Base-by-base conservation (phyloP, 2,329 filamentous ascomycete genomes). In the Sphaerulina musiva region DNA sequence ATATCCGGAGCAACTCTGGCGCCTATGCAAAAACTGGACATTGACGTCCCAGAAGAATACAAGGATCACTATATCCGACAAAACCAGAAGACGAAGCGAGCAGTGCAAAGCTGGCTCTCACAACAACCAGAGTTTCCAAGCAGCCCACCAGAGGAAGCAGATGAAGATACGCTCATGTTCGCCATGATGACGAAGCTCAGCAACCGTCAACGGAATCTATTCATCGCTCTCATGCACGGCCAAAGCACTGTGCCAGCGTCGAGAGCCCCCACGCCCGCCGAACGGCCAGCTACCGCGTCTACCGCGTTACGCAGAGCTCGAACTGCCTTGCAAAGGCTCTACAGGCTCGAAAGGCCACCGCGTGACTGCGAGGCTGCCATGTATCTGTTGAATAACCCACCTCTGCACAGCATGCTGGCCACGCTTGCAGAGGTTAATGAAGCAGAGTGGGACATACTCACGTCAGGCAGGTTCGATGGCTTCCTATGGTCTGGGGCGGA, bases 401-500 rank as follows among this genome's bases (percentile, higher is more conserved):
- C 81, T 10, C 82, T 93, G 46, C 92, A 97, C 69, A 86, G 93
- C 65, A 83, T 95, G 32, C 81, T 97, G 2, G 84, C 89, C 40
- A 95, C 92, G 0, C 79, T 96, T 47, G 85, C 87, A 36, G 89
- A 91, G 49, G 93, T 97, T 63, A 93, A 86, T 67, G 81, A 84
- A 45, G 87, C 88, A n/a, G 92, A 97, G 71, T 97, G 92, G 92
- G 92, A 96, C 59, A 95, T 97, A 52, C 78, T 97, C 10, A 89
- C 86, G 4, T 96, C 92, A 0, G 92, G 92, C 29, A 86, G 92
- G 29, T 97, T 97, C 64, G 91, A 96, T 67, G 92, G 92, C 3
- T 97, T 97, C 72, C 78, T 96, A 17, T 95, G 92, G 83, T 95
- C 89, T 43, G 92, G 92, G 20, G 89, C 89, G 6, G 91, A 96